Evolutionary conservation across 768 basidiomycete species (phyloP), one percentile per base, ranked within the genome.

Genomic region (Goffeauzyma gilvescens): DNA sequence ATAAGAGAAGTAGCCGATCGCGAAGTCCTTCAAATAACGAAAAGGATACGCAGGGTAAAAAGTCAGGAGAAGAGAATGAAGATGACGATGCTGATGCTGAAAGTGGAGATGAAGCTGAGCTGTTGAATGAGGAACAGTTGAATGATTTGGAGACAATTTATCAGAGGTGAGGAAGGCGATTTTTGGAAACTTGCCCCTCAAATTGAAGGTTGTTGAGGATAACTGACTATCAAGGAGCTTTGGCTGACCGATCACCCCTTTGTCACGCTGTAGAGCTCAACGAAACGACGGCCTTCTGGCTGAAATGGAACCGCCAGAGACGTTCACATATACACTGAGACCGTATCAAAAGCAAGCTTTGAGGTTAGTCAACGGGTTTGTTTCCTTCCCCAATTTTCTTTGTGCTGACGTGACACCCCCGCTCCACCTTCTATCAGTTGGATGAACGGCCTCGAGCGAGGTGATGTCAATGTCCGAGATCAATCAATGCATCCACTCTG

Each of bases 321-420:
- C 79, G 1, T 95, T 95, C 59, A 70, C 72, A 1, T 64, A 89
- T 26, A 75, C 69, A 2, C 65, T 90, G 21, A 73, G 84, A 34
- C 76, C 75, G 27, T 95, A 96, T 64, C 90, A 95, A 57, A 90
- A 86, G 57, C 90, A 96, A 63, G 90, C 87, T 0, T 66, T 95
- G 34, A 68, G 67, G 78, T 82, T 41, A 35, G 75, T 62, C 13
- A 6, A 38, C 2, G 27, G 25, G 22, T 36, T 32, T 15, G 33
- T 17, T 13, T 9, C 8, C 8, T 9, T n/a, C n/a, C n/a, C n/a
- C n/a, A n/a, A n/a, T n/a, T n/a, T n/a, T n/a, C n/a, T n/a, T n/a
- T n/a, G n/a, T n/a, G n/a, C n/a, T n/a, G n/a, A n/a, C n/a, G n/a
- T n/a, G n/a, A n/a, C n/a, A 17, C 20, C 33, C n/a, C 33, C n/a